These are phyloP conservation scores for Myriosclerotinia curreyana DNA, from an alignment of 2,329 filamentous ascomycete species.

Conservation along the genomic window DNA sequence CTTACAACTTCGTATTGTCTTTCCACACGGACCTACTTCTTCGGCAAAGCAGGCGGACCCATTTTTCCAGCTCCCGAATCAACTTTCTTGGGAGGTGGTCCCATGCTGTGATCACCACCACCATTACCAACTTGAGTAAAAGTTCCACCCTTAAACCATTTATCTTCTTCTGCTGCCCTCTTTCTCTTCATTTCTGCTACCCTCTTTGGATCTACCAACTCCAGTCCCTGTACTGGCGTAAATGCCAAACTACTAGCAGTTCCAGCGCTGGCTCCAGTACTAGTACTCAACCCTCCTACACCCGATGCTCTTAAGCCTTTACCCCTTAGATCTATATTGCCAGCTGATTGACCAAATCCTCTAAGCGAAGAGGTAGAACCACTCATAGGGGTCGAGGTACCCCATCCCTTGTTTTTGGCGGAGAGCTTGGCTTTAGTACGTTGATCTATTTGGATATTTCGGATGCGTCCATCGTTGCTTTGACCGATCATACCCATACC, in stretches of 20 bases:
- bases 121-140: slow-evolving; percentile 79
- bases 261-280: slow-evolving; percentile 59
- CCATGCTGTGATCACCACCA: slow-evolving; percentile 61
- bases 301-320: slow-evolving; percentile 74
- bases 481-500: slow-evolving; percentile 96
- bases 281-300: slow-evolving; percentile 60
- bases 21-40: slow-evolving; percentile 24
- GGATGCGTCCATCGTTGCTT: slow-evolving; percentile 81
- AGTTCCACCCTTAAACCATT: slow-evolving; percentile 96
- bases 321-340: slow-evolving; percentile 66
- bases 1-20: not conserved
- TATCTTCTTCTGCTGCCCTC: slow-evolving; percentile 88
- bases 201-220: slow-evolving; percentile 90
- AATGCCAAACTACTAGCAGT: slow-evolving; percentile 88
- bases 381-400: slow-evolving; percentile 60
- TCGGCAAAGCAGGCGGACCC: slow-evolving; percentile 37
- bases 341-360: slow-evolving; percentile 65
- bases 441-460: slow-evolving; percentile 85
- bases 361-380: slow-evolving; percentile 78
- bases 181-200: slow-evolving; percentile 85
- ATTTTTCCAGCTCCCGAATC: slow-evolving; percentile 59
- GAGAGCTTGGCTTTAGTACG: slow-evolving; percentile 89
- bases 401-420: slow-evolving; percentile 96
- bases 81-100: slow-evolving; percentile 75
- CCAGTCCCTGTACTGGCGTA: slow-evolving; percentile 89